A percentile compares a stretch with the other conserved stretches of the same genome.
Conservation (phyloP, 164 flowering plant species). For the Nymphaea colorata region DNA sequence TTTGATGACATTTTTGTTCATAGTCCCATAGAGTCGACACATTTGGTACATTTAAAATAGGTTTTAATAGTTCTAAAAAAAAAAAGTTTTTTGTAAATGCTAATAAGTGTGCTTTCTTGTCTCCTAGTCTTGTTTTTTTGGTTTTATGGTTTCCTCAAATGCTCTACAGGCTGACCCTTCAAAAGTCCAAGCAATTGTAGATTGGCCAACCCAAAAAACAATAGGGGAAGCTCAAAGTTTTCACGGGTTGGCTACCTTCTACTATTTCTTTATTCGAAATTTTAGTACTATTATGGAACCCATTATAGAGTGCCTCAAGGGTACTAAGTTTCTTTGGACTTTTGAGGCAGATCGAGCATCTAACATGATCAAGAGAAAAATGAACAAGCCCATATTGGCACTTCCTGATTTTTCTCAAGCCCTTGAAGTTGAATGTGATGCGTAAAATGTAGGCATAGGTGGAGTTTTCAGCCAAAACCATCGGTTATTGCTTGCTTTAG, state of each 20-base stretch:
- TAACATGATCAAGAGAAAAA: background rate
- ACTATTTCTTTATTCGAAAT: background rate
- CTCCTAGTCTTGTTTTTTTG: background rate
- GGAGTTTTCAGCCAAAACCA: background rate
- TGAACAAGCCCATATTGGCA: background rate
- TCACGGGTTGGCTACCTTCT: slow-evolving; percentile 1
- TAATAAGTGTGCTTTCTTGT: background rate
- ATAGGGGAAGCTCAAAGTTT: background rate
- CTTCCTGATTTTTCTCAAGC: background rate
- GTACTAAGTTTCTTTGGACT: background rate
- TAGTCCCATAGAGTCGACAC: background rate
- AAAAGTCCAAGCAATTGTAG: slow-evolving; percentile 2
- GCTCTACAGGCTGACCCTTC: background rate
- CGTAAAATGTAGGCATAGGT: background rate
- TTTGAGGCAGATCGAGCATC: background rate
- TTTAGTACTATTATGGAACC: background rate
- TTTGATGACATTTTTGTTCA: background rate
- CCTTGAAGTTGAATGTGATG: background rate
- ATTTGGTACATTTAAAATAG: background rate
- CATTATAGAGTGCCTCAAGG: background rate
- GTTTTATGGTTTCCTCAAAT: background rate
- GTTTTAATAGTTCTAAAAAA: background rate
- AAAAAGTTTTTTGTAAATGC: background rate
- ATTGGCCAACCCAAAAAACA: background rate
- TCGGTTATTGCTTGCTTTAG: background rate